Percentiles rank a stretch among this genome's conserved stretches.
phyloP scores from a whole-genome alignment of 768 basidiomycete species.

The Podaxis sp. region DNA sequence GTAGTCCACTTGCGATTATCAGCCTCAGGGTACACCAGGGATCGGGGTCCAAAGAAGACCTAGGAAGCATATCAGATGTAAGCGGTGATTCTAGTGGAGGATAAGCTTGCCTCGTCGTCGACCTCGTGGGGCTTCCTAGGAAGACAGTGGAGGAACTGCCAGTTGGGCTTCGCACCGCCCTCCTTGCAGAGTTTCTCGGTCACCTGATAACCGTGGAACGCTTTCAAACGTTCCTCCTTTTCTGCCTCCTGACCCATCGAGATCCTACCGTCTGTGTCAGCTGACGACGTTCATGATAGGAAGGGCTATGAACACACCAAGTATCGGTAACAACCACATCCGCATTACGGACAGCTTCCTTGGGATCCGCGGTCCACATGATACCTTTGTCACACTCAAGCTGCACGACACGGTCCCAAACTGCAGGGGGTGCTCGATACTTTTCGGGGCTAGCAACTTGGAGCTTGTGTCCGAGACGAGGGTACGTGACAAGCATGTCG shows the following conservation, averaged over 20 bases:
- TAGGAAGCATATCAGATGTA: constrained; percentile 20
- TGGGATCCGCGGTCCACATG: constrained; percentile 73
- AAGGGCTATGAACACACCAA: constrained; percentile 53
- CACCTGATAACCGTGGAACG: constrained; percentile 91
- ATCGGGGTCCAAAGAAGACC: constrained; percentile 93
- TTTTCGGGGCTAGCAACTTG: constrained; percentile 78
- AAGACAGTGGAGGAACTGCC: constrained; percentile 96
- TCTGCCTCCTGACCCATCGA: constrained; percentile 99
- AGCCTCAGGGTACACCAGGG: constrained; percentile 88
- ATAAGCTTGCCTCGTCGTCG: constrained; percentile 71
- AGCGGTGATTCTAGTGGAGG: neutral
- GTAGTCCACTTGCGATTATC: constrained; percentile 98
- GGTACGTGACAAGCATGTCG: constrained; percentile 95
- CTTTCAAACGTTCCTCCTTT: constrained; percentile 77
- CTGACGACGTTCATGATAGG: neutral
- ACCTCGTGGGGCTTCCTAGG: constrained; percentile 93
- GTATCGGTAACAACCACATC: constrained; percentile 98
- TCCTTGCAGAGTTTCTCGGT: constrained; percentile 81
- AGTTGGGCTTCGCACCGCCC: constrained; percentile 79
- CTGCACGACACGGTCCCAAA: constrained; percentile 79
- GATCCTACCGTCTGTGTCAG: constrained; percentile 52
- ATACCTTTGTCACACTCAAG: constrained; percentile 71
- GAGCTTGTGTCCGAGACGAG: constrained; percentile 83
- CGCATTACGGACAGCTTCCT: constrained; percentile 83
- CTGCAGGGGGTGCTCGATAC: constrained; percentile 66